phyloP scores from a whole-genome alignment of 257 asterid species.

The Linaria vulgaris region DNA sequence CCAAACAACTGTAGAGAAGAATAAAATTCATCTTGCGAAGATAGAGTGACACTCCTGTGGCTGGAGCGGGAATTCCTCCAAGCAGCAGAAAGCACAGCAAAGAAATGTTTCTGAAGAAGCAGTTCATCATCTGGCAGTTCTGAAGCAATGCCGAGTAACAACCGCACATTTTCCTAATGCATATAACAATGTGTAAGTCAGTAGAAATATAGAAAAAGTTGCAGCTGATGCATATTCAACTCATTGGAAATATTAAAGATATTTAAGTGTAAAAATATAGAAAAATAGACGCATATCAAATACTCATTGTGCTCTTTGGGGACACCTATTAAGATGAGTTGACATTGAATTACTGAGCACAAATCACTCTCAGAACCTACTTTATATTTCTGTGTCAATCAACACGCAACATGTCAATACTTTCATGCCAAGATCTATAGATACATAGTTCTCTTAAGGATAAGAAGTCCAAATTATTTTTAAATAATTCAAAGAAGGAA shows the following conservation, averaged over 20 bases:
- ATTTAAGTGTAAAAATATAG: slow-evolving; percentile 1
- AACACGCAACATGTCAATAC: background rate
- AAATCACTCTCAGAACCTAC: background rate
- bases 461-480: background rate
- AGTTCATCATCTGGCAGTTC: slow-evolving; percentile 74
- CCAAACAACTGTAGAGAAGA: slow-evolving; percentile 36
- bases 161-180: slow-evolving; percentile 70
- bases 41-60: slow-evolving; percentile 27
- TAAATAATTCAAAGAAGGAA: too few relatives aligned
- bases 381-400: too few relatives aligned
- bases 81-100: slow-evolving; percentile 65
- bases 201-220: slow-evolving; percentile 16
- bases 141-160: slow-evolving; percentile 66
- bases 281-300: slow-evolving; percentile 3
- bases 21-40: slow-evolving; percentile 49
- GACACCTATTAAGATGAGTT: slow-evolving; percentile 9
- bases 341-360: background rate
- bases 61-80: slow-evolving; percentile 52
- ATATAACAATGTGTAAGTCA: slow-evolving; percentile 31
- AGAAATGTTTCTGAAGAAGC: slow-evolving; percentile 78
- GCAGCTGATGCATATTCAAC: slow-evolving; percentile 5
- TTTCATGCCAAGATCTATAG: background rate
- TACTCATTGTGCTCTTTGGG: too few relatives aligned
- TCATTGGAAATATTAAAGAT: background rate
- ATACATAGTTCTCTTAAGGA: background rate